These are phyloP conservation scores for Thuja plicata DNA, from an alignment of 83 land plant species.

Conservation along the genomic window DNA sequence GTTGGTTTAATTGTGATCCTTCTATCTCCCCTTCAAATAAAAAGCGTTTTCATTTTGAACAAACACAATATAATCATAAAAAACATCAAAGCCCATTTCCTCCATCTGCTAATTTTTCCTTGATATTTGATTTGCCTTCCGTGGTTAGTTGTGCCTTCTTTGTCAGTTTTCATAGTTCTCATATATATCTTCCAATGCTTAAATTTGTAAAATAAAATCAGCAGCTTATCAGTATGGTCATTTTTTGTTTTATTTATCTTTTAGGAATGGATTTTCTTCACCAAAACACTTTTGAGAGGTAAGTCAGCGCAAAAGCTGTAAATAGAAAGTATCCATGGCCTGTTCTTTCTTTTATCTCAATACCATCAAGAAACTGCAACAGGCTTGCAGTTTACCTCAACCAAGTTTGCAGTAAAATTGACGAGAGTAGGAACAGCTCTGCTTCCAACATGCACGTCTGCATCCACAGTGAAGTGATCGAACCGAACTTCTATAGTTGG, in stretches of 20 bases:
- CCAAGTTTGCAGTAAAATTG: too few species aligned
- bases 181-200: background rate
- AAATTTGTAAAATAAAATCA: background rate
- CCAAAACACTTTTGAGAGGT: too few species aligned
- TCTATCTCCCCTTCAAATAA: too few species aligned
- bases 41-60: background rate
- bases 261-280: background rate
- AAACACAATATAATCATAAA: background rate
- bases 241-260: background rate
- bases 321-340: too few species aligned
- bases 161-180: background rate
- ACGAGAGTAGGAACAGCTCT: too few species aligned
- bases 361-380: too few species aligned
- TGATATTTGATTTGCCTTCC: too few species aligned
- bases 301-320: too few species aligned
- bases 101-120: too few species aligned
- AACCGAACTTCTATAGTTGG: conserved; percentile 39
- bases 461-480: conserved; percentile 22
- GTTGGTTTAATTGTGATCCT: background rate
- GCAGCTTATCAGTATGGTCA: background rate
- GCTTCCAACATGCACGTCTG: background rate
- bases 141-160: background rate
- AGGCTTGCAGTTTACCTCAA: too few species aligned
- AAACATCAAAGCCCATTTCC: background rate
- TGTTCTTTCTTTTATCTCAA: too few species aligned